A percentile compares a stretch with the other conserved stretches of the same genome.
Evolutionary conservation across 768 basidiomycete species (phyloP).

Genomic region (Podaxis sp.): DNA sequence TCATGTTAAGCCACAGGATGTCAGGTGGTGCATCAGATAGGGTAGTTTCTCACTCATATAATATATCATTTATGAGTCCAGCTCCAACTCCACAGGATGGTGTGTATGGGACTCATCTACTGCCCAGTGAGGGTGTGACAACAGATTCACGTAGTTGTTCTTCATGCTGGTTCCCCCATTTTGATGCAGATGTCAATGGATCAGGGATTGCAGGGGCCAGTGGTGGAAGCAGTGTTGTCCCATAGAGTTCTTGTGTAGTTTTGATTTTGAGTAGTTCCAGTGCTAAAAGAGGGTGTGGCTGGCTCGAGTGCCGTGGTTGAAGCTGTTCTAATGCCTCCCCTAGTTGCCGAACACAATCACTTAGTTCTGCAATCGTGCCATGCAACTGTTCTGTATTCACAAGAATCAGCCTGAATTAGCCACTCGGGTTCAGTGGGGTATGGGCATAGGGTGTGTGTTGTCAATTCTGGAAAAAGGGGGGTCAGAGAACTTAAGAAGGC

Average conservation of each 20-base stretch:
- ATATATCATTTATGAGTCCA: too few relatives aligned
- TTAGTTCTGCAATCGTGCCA: constrained; percentile 58
- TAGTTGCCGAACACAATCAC: constrained; percentile 62
- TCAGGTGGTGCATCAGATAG: constrained; percentile 44
- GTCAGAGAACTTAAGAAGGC: neutral
- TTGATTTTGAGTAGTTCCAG: constrained; percentile 64
- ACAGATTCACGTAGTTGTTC: constrained; percentile 18
- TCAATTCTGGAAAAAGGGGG: constrained; percentile 30
- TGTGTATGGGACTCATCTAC: neutral
- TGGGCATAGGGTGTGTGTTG: constrained; percentile 31
- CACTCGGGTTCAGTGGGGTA: constrained; percentile 6
- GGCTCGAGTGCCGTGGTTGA: constrained; percentile 38
- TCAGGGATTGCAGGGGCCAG: constrained; percentile 12
- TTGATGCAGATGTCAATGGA: neutral
- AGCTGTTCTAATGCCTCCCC: constrained; percentile 56
- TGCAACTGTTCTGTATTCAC: constrained; percentile 68
- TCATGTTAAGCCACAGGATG: constrained; percentile 59
- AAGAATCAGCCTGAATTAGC: constrained; percentile 53
- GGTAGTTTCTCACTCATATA: constrained; percentile 19
- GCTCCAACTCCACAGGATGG: too few relatives aligned
- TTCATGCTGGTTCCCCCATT: constrained; percentile 3
- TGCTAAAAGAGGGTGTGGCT: constrained; percentile 54
- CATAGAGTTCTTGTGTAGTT: constrained; percentile 66
- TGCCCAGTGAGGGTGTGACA: constrained; percentile 16
- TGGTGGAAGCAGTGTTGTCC: constrained; percentile 21